Base-by-base conservation (phyloP, 306 rosid species). In the Fragaria ananassa region DNA sequence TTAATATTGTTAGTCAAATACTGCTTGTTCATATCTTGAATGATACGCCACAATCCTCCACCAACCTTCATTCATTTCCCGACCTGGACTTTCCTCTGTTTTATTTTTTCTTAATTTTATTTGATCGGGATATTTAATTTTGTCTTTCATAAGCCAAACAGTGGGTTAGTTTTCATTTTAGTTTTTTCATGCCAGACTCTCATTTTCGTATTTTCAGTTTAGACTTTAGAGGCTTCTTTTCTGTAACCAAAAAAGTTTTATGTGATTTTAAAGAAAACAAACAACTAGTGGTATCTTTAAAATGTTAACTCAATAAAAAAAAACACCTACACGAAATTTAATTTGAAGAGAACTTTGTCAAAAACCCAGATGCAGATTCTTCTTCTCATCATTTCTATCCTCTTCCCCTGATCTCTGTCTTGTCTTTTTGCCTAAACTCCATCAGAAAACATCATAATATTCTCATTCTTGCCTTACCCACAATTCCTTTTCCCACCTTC, bases 331-430 rank as follows among this genome's bases (percentile, higher is more conserved):
- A 56, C 0, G 1, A 21, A 1, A 49, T 10, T 12, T 39, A 19
- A 53, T 23, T 23, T 54, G 6, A 42, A 8, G 12, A 42, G 31
- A 41, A 44, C 27, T 17, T 17, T 58, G 44, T 10, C 69, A 44
- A 25, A 25, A 58, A 42, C 4, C 57, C 44, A 14, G 19, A 9
- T 72, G 39, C 56, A 58, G 18, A 58, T 73, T 53, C 21, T 13
- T 72, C 37, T 21, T 71, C 45, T 18, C 76, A 37, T 56, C 39
- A 13, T 74, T 54, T 21, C 25, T 14, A 12, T 74, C 56, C 54
- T 60, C 51, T 68, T 10, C 8, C 77, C 68, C 68, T 23, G 25
- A 57, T 74, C 31, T 74, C 25, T 74, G 45, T 39, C 21, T 74
- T 58, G 18, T 9, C 10, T 42, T 57, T 58, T 17, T 4, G 2